These are phyloP conservation scores for Aspergillus udagawae DNA, from an alignment of 2,329 filamentous ascomycete genomes.

Conservation along the genomic window DNA sequence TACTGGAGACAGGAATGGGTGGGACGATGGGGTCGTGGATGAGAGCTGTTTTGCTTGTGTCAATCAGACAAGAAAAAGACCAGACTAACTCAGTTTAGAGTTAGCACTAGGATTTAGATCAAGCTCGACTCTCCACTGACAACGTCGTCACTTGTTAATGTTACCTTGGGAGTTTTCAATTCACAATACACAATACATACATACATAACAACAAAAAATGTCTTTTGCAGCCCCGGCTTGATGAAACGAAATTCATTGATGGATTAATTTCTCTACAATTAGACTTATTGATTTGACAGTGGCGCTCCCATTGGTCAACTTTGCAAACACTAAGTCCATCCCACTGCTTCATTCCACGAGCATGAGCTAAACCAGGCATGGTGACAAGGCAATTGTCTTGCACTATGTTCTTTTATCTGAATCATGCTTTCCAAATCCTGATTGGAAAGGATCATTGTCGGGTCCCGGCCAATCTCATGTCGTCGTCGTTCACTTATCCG, in stretches of 20 bases:
- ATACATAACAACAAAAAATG: background rate
- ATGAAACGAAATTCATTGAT: no score
- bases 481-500: background rate
- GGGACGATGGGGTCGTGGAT: background rate
- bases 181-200: background rate
- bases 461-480: background rate
- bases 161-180: background rate
- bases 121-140: background rate
- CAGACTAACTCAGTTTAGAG: background rate
- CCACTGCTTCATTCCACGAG: background rate
- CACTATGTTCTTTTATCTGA: background rate
- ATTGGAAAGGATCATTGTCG: background rate
- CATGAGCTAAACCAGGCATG: background rate
- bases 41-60: no score
- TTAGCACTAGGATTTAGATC: background rate
- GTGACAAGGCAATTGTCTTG: background rate
- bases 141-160: no score
- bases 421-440: background rate
- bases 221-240: background rate
- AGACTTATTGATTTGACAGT: no score
- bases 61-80: background rate
- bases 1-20: background rate
- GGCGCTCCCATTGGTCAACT: no score
- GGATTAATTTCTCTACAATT: no score
- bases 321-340: background rate